phyloP scores from a whole-genome alignment of 2,329 filamentous ascomycete genomes.

The Cercospora citrullina region DNA sequence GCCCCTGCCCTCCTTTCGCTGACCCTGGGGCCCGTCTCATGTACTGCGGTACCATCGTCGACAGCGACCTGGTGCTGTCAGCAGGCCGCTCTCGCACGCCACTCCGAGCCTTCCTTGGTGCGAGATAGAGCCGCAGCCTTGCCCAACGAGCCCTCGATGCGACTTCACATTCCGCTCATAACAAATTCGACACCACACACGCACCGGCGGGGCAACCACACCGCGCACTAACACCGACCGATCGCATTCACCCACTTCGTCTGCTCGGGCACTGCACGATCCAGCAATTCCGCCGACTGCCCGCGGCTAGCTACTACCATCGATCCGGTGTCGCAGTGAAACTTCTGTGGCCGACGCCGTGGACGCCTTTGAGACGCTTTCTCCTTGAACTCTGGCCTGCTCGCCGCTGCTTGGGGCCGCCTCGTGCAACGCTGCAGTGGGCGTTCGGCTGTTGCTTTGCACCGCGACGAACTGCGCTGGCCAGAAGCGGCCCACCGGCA shows the following conservation, averaged over 20 bases:
- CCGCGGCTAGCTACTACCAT: background rate
- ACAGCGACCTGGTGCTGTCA: background rate
- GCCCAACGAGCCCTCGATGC: background rate
- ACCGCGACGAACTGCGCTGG: background rate
- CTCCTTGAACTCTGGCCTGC: background rate
- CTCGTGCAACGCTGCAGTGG: background rate
- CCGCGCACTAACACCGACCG: background rate
- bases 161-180: conserved; percentile 9
- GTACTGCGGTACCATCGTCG: background rate
- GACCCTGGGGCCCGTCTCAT: background rate
- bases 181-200: conserved; percentile 5
- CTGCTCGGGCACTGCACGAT: background rate
- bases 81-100: background rate
- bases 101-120: background rate
- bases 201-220: background rate
- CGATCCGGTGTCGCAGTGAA: conserved; percentile 8
- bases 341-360: background rate
- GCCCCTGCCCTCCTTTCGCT: background rate
- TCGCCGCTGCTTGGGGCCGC: background rate
- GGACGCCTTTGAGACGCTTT: background rate
- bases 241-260: background rate
- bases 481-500: background rate
- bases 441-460: background rate
- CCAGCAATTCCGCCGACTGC: background rate
- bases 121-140: conserved; percentile 3